phyloP scores from a whole-genome alignment of 768 basidiomycete species.

The Rhodotorula kratochvilovae region DNA sequence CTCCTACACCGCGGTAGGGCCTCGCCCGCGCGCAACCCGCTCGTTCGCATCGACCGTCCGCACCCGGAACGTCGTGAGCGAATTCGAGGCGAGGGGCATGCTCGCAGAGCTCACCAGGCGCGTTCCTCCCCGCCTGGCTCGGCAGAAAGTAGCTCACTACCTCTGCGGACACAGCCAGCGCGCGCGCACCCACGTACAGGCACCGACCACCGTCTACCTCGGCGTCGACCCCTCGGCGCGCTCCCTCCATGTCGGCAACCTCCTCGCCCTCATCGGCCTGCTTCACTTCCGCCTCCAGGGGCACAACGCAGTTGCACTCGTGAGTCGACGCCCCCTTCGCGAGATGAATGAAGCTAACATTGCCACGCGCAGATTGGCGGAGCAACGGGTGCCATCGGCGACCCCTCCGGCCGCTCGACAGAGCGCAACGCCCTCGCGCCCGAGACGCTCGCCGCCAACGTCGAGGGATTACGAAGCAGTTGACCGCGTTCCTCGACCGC shows the following conservation, averaged over 20 bases:
- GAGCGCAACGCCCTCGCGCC: slow-evolving; percentile 69
- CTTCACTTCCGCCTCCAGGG: slow-evolving; percentile 85
- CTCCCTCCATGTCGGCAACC: slow-evolving; percentile 88
- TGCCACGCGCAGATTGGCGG: slow-evolving; percentile 71
- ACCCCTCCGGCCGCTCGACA: slow-evolving; percentile 81
- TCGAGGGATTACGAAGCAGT: slow-evolving; percentile 59
- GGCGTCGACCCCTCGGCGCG: slow-evolving; percentile 90
- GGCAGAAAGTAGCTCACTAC: too few relatives aligned
- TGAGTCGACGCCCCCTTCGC: slow-evolving; percentile 49
- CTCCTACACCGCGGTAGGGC: not conserved
- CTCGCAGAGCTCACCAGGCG: slow-evolving; percentile 29
- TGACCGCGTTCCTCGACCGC: slow-evolving; percentile 67
- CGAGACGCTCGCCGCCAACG: slow-evolving; percentile 63
- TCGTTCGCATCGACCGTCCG: not conserved
- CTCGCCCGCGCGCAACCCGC: not conserved
- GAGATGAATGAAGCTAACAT: not conserved
- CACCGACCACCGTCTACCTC: slow-evolving; percentile 61
- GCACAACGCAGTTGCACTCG: slow-evolving; percentile 75
- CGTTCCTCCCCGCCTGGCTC: not conserved
- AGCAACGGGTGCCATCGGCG: slow-evolving; percentile 92
- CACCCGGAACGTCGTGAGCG: slow-evolving; percentile 16
- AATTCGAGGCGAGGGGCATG: slow-evolving; percentile 30
- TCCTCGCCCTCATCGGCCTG: slow-evolving; percentile 77
- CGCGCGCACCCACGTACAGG: slow-evolving; percentile 40
- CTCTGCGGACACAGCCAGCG: slow-evolving; percentile 35